These are phyloP conservation scores for Alternaria rosae DNA, from an alignment of 2,329 filamentous ascomycete species.

Conservation along the genomic window DNA sequence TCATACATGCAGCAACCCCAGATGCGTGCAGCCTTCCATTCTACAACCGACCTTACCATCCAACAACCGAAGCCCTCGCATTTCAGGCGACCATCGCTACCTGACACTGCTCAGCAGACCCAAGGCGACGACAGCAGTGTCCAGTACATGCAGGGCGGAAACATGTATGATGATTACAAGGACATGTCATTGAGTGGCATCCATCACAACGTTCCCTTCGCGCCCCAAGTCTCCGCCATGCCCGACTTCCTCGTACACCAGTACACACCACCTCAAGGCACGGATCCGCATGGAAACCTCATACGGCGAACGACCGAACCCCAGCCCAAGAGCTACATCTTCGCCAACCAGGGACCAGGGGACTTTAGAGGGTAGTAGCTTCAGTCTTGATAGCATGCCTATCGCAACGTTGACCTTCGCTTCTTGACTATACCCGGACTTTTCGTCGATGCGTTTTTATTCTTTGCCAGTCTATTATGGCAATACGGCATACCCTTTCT, in stretches of 20 bases:
- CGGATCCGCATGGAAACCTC: conserved; percentile 40
- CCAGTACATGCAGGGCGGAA: conserved; percentile 34
- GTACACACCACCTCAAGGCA: conserved; percentile 55
- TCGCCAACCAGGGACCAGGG: conserved; percentile 56
- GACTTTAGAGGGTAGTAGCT: conserved; percentile 45
- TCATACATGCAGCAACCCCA: conserved; percentile 48
- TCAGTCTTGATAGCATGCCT: neutral
- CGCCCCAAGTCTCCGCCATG: conserved; percentile 40
- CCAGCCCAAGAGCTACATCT: conserved; percentile 57
- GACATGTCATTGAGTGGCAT: conserved; percentile 40
- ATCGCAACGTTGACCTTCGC: neutral
- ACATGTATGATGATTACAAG: conserved; percentile 40
- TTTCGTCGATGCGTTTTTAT: conserved; percentile 9
- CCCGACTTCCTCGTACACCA: conserved; percentile 56
- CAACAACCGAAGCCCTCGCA: conserved; percentile 48
- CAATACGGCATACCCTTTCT: neutral
- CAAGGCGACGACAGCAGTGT: conserved; percentile 31
- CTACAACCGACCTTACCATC: conserved; percentile 44
- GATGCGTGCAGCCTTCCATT: conserved; percentile 42
- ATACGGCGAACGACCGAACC: conserved; percentile 40
- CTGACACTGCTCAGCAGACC: conserved; percentile 38
- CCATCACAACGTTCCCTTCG: conserved; percentile 44
- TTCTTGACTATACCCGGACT: conserved; percentile 16
- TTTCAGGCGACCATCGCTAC: conserved; percentile 47
- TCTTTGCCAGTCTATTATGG: neutral